Conservation (phyloP, 1,139 yeast genomes). For the Sugiyamaella paludigena region DNA sequence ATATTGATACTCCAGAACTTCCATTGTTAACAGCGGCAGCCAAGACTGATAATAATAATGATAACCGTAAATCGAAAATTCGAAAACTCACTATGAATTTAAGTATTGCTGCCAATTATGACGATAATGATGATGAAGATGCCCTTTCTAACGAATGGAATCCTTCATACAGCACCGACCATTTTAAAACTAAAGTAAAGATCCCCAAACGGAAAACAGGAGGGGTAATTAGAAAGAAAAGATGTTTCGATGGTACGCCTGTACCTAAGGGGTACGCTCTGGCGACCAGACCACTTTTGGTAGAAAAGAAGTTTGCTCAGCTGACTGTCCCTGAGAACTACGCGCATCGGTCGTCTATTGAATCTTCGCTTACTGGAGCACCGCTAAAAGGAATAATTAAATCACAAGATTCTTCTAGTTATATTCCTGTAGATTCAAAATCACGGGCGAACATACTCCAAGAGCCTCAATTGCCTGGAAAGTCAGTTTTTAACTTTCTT, state of each 20-base stretch:
- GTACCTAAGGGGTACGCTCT: constrained; percentile 26
- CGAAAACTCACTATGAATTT: constrained; percentile 21
- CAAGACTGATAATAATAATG: background rate
- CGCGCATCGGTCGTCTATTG: too few relatives aligned
- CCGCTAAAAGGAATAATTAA: too few relatives aligned
- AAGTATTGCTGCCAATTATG: constrained; percentile 20
- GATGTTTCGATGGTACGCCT: constrained; percentile 24
- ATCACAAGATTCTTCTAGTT: background rate
- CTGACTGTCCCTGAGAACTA: too few relatives aligned
- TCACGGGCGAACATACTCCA: constrained; percentile 19
- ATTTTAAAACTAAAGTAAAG: background rate
- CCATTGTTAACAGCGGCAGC: constrained; percentile 1
- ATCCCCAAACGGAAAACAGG: constrained; percentile 1
- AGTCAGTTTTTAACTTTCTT: constrained; percentile 27
- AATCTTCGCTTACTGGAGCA: too few relatives aligned
- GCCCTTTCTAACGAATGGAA: background rate
- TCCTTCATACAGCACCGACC: background rate
- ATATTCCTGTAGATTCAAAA: constrained; percentile 4
- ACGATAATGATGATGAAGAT: constrained; percentile 15
- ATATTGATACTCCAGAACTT: constrained; percentile 17
- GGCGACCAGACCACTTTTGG: constrained; percentile 13
- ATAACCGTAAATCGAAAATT: constrained; percentile 11
- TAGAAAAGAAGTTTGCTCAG: background rate
- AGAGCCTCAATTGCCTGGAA: constrained; percentile 21
- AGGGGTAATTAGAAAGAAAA: constrained; percentile 2